Evolutionary conservation across 2,329 filamentous ascomycete genomes (phyloP), one percentile per base, ranked within the genome.

Genomic region (Ophiosphaerella herpotricha): DNA sequence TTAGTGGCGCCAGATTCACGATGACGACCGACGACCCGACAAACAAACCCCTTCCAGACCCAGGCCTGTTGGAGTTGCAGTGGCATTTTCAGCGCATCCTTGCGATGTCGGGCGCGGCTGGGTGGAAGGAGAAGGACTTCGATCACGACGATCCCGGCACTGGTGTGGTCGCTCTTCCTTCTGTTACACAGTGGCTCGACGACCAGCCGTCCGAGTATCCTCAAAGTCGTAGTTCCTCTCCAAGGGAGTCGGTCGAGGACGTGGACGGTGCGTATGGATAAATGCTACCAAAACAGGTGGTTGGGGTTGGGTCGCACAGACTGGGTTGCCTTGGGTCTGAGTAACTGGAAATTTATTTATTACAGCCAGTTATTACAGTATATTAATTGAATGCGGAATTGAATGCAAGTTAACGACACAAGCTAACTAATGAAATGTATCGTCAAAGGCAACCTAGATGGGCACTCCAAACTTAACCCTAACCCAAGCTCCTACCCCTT

Each of bases 31-130:
- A 60, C 42, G 55, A 58, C 38, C 39, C 50, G 24, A 36, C 29
- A 13, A 46, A 50, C 8, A 52, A 37, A 50, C 57, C 50, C 29
- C 52, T 60, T 44, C 57, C 55, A 29, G 57, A 60, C 46, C 38
- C 52, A 38, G 55, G 55, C 50, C 55, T 60, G 23, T 36, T 60
- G 35, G 42, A 46, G 42, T 32, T 61, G 37, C 58, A 61, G 43
- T 61, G 58, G 55, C 48, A 58, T 40, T 50, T 61, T 35, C 50
- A 61, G 31, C 55, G 58, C 39, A 43, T 61, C 36, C 43, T 61
- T 34, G 58, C 58, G 23, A 61, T 58, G 51, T 54, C 58, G 13
- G 54, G 56, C 43, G 56, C 49, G 21, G 58, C 54, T 46, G 47
- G 40, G 26, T 58, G 57, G 57, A 52, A 39, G 29, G 55, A 60